Base-by-base conservation (phyloP, 352 stramenopile genomes). In the Phytophthora colocasiae region DNA sequence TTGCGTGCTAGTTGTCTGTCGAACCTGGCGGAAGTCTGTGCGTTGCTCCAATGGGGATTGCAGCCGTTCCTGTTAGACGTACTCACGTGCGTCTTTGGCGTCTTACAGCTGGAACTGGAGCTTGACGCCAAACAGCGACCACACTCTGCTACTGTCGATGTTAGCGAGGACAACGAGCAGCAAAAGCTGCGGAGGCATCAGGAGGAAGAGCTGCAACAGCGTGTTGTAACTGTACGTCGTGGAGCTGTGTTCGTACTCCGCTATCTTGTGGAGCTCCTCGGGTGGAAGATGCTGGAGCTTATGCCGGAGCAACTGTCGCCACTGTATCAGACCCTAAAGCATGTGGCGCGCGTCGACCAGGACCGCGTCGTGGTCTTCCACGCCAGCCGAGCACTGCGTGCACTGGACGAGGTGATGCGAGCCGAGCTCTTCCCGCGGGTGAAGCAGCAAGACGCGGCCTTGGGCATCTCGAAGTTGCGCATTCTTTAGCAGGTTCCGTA, bases 11-110 rank as follows among this genome's bases (percentile, higher is more conserved):
- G 88, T 48, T 96, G 86, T 63, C 54, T 96, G 34, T 96, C 88
- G n/a, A 96, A 96, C 48, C 68, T 96, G 12, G 88, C 88, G n/a
- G 86, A 96, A 41, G 82, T 96, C 12, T 90, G 81, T 22, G 83
- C 76, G 6, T 59, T 94, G 44, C 69, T 96, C 9, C 77, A 89
- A 46, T 96, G 83, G 83, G 73, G 77, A 15, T 67, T 96, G 1
- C 79, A 87, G 32, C 85, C 83, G 14, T 96, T 89, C 67, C 57
- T 89, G 9, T 47, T 77, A 32, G 85, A 96, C 46, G 75, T 96
- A n/a, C 57, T 96, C 48, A 89, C 75, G 40, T 93, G 85, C 47
- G 83, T 90, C 26, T 88, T 89, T 57, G 88, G 86, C n/a, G 78
- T 96, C 29, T 58, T 96, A 19, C 79, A 96, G 51, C 54, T 92